Evolutionary conservation across 148 eudicot species (phyloP), one percentile per base, ranked within the genome.

Genomic region (Cornus suecica): DNA sequence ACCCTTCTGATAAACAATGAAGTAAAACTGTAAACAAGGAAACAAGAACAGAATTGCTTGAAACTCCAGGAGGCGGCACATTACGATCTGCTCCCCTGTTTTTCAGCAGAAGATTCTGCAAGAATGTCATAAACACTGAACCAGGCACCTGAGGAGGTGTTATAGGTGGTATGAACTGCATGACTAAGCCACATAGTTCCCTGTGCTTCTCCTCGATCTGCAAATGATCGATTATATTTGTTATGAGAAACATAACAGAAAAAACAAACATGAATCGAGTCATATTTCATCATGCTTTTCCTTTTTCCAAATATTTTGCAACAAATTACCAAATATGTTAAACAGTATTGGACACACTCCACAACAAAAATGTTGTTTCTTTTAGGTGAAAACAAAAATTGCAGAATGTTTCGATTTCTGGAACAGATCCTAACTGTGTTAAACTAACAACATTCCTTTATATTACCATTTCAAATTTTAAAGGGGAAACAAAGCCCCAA

Each of bases 121-220:
- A 85, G 68, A 94, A 92, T 69, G 90, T 87, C 86, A 90, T 87
- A 74, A 94, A 92, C 76, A 92, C 90, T 29, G 92, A 90, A 72
- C 98, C 98, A 75, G 98, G 98, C 78, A 88, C 83, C 88, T 92
- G 98, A 77, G 85, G 90, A 34, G 97, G 94, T 68, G 76, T 76
- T 72, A 76, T 88, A 66, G 98, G 97, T 37, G 97, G 98, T 69
- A 87, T 82, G 81, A 92, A 94, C 75, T 88, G 91, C 83, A 94
- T 89, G 71, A 94, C 94, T 77, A 94, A 75, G 79, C 89, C 82
- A 67, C 98, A 94, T 20, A 94, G 91, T 67, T 94, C 97, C 83
- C 93, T 84, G 65, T 94, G 98, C 88, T 89, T 94, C 90, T 92
- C 97, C 79, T 94, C 98, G 68, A 94, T 92, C 98, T 94, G 96